phyloP scores from a whole-genome alignment of 768 basidiomycete species.

The Chalciporus piperatus region DNA sequence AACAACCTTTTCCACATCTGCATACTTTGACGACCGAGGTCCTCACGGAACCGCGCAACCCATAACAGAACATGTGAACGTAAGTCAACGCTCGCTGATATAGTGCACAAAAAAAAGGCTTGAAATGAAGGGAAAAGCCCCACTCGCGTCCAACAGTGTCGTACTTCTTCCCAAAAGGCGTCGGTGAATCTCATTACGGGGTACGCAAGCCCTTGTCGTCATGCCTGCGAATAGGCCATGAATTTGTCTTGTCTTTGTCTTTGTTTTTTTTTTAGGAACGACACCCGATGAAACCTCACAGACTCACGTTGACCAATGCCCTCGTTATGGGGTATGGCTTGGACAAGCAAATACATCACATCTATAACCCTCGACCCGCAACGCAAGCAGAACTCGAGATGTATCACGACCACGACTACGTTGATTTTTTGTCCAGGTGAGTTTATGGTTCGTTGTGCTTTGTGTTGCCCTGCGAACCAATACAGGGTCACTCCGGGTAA shows the following conservation, averaged over 20 bases:
- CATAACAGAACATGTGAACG: slow-evolving; percentile 76
- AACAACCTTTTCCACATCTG: slow-evolving; percentile 65
- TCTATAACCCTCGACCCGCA: slow-evolving; percentile 85
- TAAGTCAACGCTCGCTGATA: slow-evolving; percentile 35
- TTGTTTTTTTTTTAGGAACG: slow-evolving; percentile 82
- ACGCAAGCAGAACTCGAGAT: slow-evolving; percentile 85
- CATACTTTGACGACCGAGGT: slow-evolving; percentile 78
- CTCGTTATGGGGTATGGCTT: slow-evolving; percentile 95
- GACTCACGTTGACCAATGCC: slow-evolving; percentile 93
- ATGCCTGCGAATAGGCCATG: slow-evolving; percentile 1
- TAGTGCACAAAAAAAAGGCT: slow-evolving; percentile 1
- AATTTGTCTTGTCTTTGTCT: no score
- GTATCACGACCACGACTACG: slow-evolving; percentile 94
- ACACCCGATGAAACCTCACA: slow-evolving; percentile 98
- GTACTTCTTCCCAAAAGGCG: slow-evolving; percentile 92
- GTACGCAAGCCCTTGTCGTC: slow-evolving; percentile 42
- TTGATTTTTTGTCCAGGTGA: slow-evolving; percentile 91
- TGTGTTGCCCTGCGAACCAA: neutral
- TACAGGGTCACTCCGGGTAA: slow-evolving; percentile 81
- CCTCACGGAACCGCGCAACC: slow-evolving; percentile 69
- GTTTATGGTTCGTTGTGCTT: slow-evolving; percentile 19
- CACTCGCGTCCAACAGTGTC: slow-evolving; percentile 76
- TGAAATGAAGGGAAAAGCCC: slow-evolving; percentile 27
- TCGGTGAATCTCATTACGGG: slow-evolving; percentile 96
- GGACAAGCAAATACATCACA: slow-evolving; percentile 91